A percentile compares a stretch with the other conserved stretches of the same genome.
Evolutionary conservation across 345 rosid species (phyloP).

Genomic region (Citrus maxima): DNA sequence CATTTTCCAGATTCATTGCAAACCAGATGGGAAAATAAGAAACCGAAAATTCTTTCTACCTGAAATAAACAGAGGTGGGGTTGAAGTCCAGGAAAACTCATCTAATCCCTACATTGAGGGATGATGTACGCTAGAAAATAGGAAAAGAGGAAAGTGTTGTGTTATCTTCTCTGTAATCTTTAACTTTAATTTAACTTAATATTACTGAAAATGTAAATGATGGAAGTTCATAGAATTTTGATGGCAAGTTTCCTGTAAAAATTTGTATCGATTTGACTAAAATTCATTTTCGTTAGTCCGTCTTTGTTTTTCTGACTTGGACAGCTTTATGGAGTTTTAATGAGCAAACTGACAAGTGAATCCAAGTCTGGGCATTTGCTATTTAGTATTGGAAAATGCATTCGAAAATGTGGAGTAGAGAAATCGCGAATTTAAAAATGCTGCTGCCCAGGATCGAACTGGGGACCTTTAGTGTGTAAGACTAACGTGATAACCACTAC

Average conservation of each 20-base stretch:
- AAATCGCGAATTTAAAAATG: background rate
- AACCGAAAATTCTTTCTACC: background rate
- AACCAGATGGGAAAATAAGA: background rate
- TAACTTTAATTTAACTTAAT: background rate
- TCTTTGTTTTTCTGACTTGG: background rate
- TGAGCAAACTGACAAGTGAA: background rate
- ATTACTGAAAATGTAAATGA: background rate
- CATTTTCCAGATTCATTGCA: background rate
- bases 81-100: too few species aligned
- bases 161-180: background rate
- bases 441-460: constrained; percentile 57
- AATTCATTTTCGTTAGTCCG: background rate
- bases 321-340: background rate
- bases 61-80: too few species aligned
- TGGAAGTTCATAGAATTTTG: background rate
- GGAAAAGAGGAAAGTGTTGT: background rate
- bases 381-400: background rate
- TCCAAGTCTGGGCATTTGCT: background rate
- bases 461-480: constrained; percentile 55
- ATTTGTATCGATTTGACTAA: background rate
- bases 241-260: background rate
- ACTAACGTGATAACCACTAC: constrained; percentile 57
- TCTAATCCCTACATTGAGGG: too few species aligned
- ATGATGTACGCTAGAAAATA: background rate
- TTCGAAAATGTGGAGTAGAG: background rate